Conservation (phyloP, 2,329 filamentous ascomycete species). For the Penicillium occitanis region DNA sequence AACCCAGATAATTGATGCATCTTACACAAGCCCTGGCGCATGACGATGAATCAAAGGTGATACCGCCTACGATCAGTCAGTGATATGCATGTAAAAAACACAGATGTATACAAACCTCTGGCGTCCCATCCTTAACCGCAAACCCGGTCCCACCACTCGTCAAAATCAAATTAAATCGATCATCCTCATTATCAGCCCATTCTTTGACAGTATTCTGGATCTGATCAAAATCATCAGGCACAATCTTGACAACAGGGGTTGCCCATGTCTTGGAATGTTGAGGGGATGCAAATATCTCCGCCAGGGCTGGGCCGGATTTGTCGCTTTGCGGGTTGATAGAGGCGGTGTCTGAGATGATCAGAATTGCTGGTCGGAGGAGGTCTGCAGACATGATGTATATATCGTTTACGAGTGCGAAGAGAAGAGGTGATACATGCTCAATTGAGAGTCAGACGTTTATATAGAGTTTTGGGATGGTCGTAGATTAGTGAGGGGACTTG, state of each 20-base stretch:
- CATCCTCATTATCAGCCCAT: conserved; percentile 67
- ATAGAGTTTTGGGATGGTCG: not conserved
- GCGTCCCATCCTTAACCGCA: conserved; percentile 78
- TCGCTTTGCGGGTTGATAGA: conserved; percentile 76
- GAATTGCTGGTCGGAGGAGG: conserved; percentile 68
- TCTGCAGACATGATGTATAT: conserved; percentile 2
- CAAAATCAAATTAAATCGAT: conserved; percentile 70
- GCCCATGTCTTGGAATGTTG: conserved; percentile 72
- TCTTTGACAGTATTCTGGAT: conserved; percentile 72
- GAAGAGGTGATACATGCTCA: not conserved
- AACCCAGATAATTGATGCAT: not conserved
- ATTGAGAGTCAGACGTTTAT: not conserved
- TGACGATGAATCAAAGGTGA: conserved; percentile 75
- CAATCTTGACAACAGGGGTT: conserved; percentile 68
- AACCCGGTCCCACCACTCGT: conserved; percentile 95
- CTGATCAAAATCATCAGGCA: conserved; percentile 69
- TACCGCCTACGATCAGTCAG: conserved; percentile 62
- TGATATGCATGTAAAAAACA: not conserved
- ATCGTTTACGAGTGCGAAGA: not conserved
- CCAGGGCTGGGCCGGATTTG: conserved; percentile 65
- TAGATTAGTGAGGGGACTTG: not conserved
- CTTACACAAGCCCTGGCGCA: conserved; percentile 79
- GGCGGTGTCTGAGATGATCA: conserved; percentile 90
- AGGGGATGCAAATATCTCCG: conserved; percentile 64
- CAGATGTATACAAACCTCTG: conserved; percentile 64